Percentiles rank a stretch among this genome's conserved stretches.
Evolutionary conservation across 768 basidiomycete genomes (phyloP).

Genomic region (Galerina sulciceps): DNA sequence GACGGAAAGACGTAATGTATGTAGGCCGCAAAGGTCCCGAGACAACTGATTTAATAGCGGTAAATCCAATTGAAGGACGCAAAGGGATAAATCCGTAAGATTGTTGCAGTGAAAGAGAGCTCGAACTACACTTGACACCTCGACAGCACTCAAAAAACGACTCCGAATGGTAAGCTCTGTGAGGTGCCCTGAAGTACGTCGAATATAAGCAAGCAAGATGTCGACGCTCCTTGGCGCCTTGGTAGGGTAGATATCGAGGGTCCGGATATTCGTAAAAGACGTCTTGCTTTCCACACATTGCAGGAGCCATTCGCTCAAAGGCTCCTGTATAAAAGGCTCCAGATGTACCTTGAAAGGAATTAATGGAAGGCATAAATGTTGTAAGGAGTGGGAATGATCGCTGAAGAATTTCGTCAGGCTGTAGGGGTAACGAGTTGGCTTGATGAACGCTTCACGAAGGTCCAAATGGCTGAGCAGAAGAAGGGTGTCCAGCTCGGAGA

Average conservation of each 20-base stretch:
- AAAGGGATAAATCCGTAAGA: background rate
- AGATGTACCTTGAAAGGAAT: constrained; percentile 4
- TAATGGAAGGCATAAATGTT: background rate
- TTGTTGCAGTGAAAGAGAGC: background rate
- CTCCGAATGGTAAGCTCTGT: background rate
- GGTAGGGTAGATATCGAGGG: constrained; percentile 2
- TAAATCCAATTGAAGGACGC: background rate
- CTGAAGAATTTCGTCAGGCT: background rate
- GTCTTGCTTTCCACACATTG: background rate
- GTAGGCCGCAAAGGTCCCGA: background rate
- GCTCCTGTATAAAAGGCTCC: background rate
- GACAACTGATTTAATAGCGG: background rate
- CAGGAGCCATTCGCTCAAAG: background rate
- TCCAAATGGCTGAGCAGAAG: background rate
- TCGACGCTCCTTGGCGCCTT: background rate
- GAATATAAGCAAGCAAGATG: background rate
- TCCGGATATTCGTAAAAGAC: background rate
- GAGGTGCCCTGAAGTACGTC: background rate
- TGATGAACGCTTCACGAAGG: background rate
- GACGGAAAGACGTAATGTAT: background rate
- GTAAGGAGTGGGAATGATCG: background rate
- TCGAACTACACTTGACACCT: background rate
- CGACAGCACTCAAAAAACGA: background rate
- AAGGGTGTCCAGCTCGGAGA: background rate
- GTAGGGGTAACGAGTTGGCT: background rate